phyloP scores from a whole-genome alignment of 441 rosid genomes.

The Populus hybrid region DNA sequence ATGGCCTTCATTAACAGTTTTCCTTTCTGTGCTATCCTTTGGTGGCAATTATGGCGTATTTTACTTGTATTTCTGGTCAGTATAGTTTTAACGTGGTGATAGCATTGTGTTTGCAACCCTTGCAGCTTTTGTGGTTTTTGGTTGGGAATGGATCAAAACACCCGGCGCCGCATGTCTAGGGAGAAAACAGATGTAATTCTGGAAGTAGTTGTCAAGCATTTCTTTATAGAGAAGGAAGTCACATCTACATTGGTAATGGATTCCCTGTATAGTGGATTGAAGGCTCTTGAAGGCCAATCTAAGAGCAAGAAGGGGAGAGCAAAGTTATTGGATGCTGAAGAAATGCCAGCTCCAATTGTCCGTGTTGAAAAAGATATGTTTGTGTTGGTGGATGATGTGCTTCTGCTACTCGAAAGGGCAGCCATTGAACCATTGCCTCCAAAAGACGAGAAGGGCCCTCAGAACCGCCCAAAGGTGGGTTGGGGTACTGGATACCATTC shows the following conservation, averaged over 20 bases:
- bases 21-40: neutral
- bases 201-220: constrained; percentile 82
- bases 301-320: constrained; percentile 60
- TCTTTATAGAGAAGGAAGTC: constrained; percentile 95
- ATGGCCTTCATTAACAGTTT: neutral
- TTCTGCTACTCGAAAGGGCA: constrained; percentile 71
- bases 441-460: constrained; percentile 87
- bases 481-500: neutral
- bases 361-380: constrained; percentile 72
- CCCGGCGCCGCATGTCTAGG: constrained; percentile 52
- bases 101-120: constrained; percentile 14
- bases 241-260: constrained; percentile 97
- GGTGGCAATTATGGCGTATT: neutral
- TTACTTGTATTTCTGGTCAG: neutral
- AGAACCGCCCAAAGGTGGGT: constrained; percentile 75
- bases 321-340: constrained; percentile 57
- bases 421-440: constrained; percentile 81
- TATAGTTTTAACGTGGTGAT: constrained; percentile 6
- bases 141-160: constrained; percentile 73
- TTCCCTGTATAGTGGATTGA: constrained; percentile 87
- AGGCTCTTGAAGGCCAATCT: constrained; percentile 84
- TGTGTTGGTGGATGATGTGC: constrained; percentile 85
- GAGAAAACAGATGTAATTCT: constrained; percentile 39
- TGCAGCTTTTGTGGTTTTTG: constrained; percentile 83
- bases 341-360: constrained; percentile 83